Conservation (phyloP, 2,329 filamentous ascomycete genomes). For the Didymella pomorum region DNA sequence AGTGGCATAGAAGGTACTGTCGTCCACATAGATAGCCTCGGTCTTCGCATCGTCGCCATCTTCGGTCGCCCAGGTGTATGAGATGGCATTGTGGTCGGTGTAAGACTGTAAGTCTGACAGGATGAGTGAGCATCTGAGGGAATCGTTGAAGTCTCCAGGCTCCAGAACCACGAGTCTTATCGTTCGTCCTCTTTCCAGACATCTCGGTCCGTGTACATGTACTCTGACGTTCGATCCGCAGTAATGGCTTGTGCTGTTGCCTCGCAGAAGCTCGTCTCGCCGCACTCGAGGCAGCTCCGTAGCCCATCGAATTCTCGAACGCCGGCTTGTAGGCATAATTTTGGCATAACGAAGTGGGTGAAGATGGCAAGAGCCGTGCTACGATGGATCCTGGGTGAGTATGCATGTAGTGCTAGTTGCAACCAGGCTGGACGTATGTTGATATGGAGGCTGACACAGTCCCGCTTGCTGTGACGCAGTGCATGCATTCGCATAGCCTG, state of each 20-base stretch:
- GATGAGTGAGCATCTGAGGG: not conserved
- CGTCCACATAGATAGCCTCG: not conserved
- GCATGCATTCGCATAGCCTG: too few relatives aligned
- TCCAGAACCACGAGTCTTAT: not conserved
- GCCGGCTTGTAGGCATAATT: not conserved
- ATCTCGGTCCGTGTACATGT: not conserved
- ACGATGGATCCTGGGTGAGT: too few relatives aligned
- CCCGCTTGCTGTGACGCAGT: too few relatives aligned
- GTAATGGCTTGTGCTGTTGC: too few relatives aligned
- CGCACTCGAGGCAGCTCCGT: not conserved
- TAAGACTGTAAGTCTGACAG: not conserved
- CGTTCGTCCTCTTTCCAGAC: not conserved
- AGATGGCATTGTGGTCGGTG: not conserved
- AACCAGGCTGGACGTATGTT: too few relatives aligned
- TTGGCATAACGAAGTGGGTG: too few relatives aligned
- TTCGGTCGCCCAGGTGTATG: conserved; percentile 11
- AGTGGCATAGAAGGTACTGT: too few relatives aligned
- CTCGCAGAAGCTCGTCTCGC: not conserved
- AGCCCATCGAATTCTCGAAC: conserved; percentile 6
- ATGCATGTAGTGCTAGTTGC: too few relatives aligned
- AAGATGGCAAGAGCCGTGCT: too few relatives aligned
- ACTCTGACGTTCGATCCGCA: too few relatives aligned
- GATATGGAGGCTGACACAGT: too few relatives aligned
- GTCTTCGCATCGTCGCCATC: not conserved
- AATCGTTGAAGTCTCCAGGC: not conserved